Evolutionary conservation across 768 basidiomycete species (phyloP).

Genomic region (Kwoniella bestiolae): DNA sequence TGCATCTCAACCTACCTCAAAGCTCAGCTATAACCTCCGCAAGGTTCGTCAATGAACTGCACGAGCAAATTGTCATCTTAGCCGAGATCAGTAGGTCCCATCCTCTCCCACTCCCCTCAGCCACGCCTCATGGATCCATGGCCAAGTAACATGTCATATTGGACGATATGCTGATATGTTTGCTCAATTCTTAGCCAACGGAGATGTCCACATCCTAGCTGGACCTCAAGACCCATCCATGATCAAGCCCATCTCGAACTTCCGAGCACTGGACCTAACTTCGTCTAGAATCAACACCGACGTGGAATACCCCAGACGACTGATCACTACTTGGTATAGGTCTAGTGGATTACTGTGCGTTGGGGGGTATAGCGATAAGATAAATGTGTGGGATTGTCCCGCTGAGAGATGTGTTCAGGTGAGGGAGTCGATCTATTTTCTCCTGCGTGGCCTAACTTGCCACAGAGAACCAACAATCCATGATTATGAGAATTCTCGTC

Average conservation of each 20-base stretch:
- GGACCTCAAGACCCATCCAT: slow-evolving; percentile 28
- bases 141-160: too few species aligned
- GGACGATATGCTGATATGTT: too few species aligned
- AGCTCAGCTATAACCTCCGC: slow-evolving; percentile 30
- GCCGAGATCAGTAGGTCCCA: slow-evolving; percentile 44
- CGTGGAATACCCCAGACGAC: slow-evolving; percentile 4
- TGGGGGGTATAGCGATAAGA: slow-evolving; percentile 30
- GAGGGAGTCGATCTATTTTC: slow-evolving; percentile 15
- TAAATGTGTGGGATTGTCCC: slow-evolving; percentile 52
- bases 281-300: not conserved
- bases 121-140: too few species aligned
- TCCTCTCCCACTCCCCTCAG: not conserved
- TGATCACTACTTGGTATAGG: slow-evolving; percentile 45
- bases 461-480: too few species aligned
- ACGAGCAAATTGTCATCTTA: slow-evolving; percentile 38
- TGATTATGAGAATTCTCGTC: too few species aligned
- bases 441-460: too few species aligned
- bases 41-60: slow-evolving; percentile 50
- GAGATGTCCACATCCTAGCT: slow-evolving; percentile 46
- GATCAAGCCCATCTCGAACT: slow-evolving; percentile 41
- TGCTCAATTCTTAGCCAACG: slow-evolving; percentile 28
- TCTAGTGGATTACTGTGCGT: slow-evolving; percentile 41
- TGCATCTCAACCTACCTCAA: slow-evolving; percentile 32
- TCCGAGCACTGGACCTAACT: slow-evolving; percentile 37
- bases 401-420: slow-evolving; percentile 45